Evolutionary conservation across 2,329 filamentous ascomycete genomes (phyloP), one percentile per base, ranked within the genome.

Genomic region (Ophiosphaerella herpotricha): DNA sequence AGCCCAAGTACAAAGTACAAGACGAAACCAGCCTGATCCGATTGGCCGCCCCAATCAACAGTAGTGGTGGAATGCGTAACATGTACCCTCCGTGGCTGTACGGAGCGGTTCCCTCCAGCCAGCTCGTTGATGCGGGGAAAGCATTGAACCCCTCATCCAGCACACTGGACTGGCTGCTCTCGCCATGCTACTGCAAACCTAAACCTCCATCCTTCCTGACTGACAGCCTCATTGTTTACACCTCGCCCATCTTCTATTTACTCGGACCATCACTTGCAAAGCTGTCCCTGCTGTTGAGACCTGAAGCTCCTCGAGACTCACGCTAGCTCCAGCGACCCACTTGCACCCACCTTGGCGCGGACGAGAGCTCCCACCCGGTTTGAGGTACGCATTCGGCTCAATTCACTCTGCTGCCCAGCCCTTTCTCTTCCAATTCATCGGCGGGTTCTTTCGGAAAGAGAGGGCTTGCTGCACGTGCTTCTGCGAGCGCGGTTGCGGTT

Each of bases 51-150:
- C 31, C 51, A n/a, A 39, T 54, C 40, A 50, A 52, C 43, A 31
- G 38, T 16, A 21, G 16, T 13, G 8, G 34, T 32, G 34, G n/a
- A 39, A 42, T 21, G 31, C 39, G 41, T 41, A 43, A 37, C 36
- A 47, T 40, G 32, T 16, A 3, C 39, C 36, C 40, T 54, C 58
- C 59, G 57, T 57, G 56, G 50, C 54, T 57, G 43, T 26, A 42
- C 37, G 41, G 48, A 38, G 39, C 34, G 13, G 37, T 49, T 50
- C 37, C 44, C 40, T 24, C 39, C 42, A 42, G 55, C 52, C 53
- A 62, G 54, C 52, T 54, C 50, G 58, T 52, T 48, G 50, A 62
- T 61, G 61, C 61, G 61, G 60, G 61, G 58, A 57, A 61, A 55
- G 54, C 36, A 46, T 51, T 53, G 40, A 50, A 57, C 61, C 61